phyloP scores from a whole-genome alignment of 2,329 filamentous ascomycete genomes.

The Epichloe gansuensis region DNA sequence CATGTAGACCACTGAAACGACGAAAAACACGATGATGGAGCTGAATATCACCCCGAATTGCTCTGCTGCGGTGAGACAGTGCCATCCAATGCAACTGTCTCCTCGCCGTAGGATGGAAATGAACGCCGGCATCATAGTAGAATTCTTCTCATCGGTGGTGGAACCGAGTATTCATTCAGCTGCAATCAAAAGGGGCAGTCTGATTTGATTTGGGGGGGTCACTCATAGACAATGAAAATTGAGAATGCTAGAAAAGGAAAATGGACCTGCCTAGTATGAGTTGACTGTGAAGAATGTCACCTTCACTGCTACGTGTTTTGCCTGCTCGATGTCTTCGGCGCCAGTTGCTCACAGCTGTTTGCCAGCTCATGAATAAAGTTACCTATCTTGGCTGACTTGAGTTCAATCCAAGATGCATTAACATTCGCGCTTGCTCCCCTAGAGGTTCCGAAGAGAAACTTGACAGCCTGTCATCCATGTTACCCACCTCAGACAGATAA shows the following conservation, averaged over 20 bases:
- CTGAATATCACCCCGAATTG: conserved; percentile 28
- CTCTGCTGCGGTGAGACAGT: conserved; percentile 24
- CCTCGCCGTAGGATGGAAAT: background rate
- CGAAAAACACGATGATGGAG: conserved; percentile 16
- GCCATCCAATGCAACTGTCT: conserved; percentile 22
- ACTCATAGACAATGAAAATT: too few species aligned
- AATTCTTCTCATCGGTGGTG: background rate
- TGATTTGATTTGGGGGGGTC: too few species aligned
- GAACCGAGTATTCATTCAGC: background rate
- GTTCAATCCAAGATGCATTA: too few species aligned
- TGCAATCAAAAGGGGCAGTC: background rate
- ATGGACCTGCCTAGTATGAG: too few species aligned
- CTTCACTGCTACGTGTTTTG: background rate
- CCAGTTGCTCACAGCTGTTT: background rate
- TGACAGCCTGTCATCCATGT: too few species aligned
- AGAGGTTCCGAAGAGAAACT: too few species aligned
- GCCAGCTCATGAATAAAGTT: too few species aligned
- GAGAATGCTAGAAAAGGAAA: too few species aligned
- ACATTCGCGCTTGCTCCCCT: too few species aligned
- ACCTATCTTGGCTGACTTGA: too few species aligned
- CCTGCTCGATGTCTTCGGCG: background rate
- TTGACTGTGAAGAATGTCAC: background rate
- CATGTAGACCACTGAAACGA: conserved; percentile 19
- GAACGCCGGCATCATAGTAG: background rate
- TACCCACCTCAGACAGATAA: too few species aligned